Evolutionary conservation across 1,139 yeast genomes (phyloP).

Genomic region (Kluyveromyces sp.): DNA sequence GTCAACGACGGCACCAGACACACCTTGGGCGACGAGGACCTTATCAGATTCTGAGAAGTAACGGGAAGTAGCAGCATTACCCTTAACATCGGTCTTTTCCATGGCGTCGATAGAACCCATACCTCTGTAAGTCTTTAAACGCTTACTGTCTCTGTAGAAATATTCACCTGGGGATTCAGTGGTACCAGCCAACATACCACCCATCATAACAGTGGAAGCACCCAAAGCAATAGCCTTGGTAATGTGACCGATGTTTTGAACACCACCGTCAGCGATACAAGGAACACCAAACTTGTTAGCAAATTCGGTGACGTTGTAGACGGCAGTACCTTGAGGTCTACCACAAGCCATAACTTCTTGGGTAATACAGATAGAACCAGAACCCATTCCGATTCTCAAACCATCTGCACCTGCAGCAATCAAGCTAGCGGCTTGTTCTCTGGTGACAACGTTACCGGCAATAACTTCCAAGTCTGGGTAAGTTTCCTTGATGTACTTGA

Average conservation of each 20-base stretch:
- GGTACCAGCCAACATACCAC: conserved; percentile 98
- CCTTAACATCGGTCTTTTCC: conserved; percentile 84
- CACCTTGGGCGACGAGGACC: conserved; percentile 99
- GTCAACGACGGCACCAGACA: conserved; percentile 92
- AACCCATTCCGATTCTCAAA: conserved; percentile 98
- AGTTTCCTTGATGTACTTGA: conserved; percentile 78
- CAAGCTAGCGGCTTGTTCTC: conserved; percentile 96
- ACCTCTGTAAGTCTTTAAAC: conserved; percentile 96
- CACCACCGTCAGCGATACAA: conserved; percentile 99
- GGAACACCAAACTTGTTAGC: conserved; percentile 32
- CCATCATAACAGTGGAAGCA: conserved; percentile 99
- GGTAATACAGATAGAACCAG: conserved; percentile 97
- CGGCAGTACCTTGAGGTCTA: conserved; percentile 93
- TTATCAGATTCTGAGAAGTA: conserved; percentile 93
- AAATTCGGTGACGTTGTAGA: conserved; percentile 37
- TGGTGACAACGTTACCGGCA: conserved; percentile 98
- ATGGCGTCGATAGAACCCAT: conserved; percentile 99
- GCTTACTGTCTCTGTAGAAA: conserved; percentile 95
- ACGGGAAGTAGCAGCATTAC: conserved; percentile 96
- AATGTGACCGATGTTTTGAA: conserved; percentile 97
- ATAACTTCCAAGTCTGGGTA: conserved; percentile 78
- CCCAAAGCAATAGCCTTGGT: conserved; percentile 95
- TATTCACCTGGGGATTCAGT: conserved; percentile 98
- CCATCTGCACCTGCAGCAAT: conserved; percentile 98
- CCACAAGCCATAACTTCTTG: conserved; percentile 99